A percentile compares a stretch with the other conserved stretches of the same genome.
These are phyloP conservation scores for Albugo laibachii DNA, from an alignment of 352 stramenopile species.

Conservation along the genomic window DNA sequence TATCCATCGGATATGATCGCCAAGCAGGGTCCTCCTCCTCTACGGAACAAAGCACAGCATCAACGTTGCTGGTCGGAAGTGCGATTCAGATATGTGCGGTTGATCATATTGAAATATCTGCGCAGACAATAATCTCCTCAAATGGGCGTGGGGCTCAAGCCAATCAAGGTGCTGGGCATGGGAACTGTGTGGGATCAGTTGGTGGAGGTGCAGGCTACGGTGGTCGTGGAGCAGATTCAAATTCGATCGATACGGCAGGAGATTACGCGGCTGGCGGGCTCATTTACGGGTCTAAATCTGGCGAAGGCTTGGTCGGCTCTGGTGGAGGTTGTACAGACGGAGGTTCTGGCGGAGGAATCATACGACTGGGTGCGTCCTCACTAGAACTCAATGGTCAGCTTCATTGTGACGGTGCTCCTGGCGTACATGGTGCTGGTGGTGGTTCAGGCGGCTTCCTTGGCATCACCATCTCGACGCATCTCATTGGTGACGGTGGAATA, in stretches of 20 bases:
- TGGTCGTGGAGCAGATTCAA: conserved; percentile 46
- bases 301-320: conserved; percentile 44
- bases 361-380: conserved; percentile 32
- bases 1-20: conserved; percentile 18
- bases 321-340: conserved; percentile 46
- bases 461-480: conserved; percentile 28
- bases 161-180: conserved; percentile 40
- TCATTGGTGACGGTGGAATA: conserved; percentile 35
- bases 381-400: conserved; percentile 55
- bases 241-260: conserved; percentile 20
- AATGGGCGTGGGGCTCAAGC: conserved; percentile 38
- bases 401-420: conserved; percentile 39
- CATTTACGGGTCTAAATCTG: conserved; percentile 40
- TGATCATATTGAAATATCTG: conserved; percentile 21
- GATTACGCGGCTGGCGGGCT: conserved; percentile 44
- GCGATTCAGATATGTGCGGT: conserved; percentile 39
- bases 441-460: conserved; percentile 55
- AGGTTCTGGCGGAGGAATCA: conserved; percentile 41
- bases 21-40: background rate
- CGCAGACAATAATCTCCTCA: conserved; percentile 21
- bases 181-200: conserved; percentile 29
- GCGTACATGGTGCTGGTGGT: conserved; percentile 30
- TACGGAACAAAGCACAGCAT: conserved; percentile 6
- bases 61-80: conserved; percentile 21
- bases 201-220: conserved; percentile 51